phyloP scores from a whole-genome alignment of 1,139 yeast species.

The Saccharomyces pastorianus region DNA sequence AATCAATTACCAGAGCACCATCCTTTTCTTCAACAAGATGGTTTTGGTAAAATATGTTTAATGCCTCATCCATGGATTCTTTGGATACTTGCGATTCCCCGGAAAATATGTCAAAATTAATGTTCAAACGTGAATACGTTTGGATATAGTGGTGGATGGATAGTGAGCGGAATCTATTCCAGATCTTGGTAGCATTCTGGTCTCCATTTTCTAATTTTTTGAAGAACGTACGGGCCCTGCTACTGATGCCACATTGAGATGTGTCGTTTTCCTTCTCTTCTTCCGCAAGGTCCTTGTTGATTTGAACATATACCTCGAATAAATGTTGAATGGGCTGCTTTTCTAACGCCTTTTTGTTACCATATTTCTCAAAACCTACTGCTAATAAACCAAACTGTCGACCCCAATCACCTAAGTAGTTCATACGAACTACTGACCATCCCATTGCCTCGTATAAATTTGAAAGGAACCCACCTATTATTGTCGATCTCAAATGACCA shows the following conservation, averaged over 20 bases:
- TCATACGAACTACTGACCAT: slow-evolving; percentile 81
- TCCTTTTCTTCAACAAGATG: slow-evolving; percentile 75
- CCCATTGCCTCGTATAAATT: slow-evolving; percentile 86
- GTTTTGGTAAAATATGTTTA: slow-evolving; percentile 53
- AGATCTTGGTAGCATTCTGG: slow-evolving; percentile 61
- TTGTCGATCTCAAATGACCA: slow-evolving; percentile 95
- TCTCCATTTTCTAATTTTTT: slow-evolving; percentile 92
- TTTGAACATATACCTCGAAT: slow-evolving; percentile 85
- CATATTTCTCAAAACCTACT: slow-evolving; percentile 81
- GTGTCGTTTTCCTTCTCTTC: slow-evolving; percentile 35
- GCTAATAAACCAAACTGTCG: slow-evolving; percentile 96
- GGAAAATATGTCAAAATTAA: slow-evolving; percentile 75
- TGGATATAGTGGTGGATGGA: slow-evolving; percentile 78
- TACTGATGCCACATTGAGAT: slow-evolving; percentile 44
- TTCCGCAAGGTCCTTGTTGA: slow-evolving; percentile 68
- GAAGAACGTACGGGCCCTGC: slow-evolving; percentile 80
- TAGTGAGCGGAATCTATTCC: slow-evolving; percentile 84
- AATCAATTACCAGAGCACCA: slow-evolving; percentile 86
- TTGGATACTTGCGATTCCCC: slow-evolving; percentile 93
- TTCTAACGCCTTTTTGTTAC: slow-evolving; percentile 62
- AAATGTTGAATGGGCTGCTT: slow-evolving; percentile 88
- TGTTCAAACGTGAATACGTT: slow-evolving; percentile 88
- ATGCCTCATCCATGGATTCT: slow-evolving; percentile 61
- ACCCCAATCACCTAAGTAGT: slow-evolving; percentile 99
- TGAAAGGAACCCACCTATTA: slow-evolving; percentile 90